phyloP scores from a whole-genome alignment of 2,329 filamentous ascomycete genomes.

The Xylaria hypoxylon region DNA sequence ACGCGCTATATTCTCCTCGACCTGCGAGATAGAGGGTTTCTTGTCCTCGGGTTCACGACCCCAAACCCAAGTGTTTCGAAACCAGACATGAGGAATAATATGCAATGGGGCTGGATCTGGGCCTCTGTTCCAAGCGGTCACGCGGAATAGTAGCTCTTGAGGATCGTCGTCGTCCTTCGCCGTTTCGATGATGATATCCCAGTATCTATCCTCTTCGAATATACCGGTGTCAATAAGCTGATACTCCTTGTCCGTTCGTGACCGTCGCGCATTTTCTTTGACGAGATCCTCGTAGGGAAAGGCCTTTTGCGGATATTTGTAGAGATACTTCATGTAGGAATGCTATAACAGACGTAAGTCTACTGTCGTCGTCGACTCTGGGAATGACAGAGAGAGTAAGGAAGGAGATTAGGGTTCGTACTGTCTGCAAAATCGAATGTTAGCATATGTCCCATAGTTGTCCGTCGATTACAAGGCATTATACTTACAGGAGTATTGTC shows the following conservation, averaged over 20 bases:
- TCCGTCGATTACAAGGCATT: conserved; percentile 1
- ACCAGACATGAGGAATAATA: conserved; percentile 95
- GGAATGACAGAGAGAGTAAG: background rate
- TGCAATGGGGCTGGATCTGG: conserved; percentile 91
- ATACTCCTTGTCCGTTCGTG: conserved; percentile 85
- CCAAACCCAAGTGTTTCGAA: conserved; percentile 98
- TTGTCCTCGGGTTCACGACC: conserved; percentile 79
- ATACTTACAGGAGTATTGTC: conserved; percentile 83
- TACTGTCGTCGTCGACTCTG: background rate
- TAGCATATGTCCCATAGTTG: conserved; percentile 19
- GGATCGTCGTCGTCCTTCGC: conserved; percentile 94
- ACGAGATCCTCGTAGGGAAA: conserved; percentile 94
- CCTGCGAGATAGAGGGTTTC: conserved; percentile 81
- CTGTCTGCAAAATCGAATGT: conserved; percentile 40
- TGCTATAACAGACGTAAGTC: conserved; percentile 67
- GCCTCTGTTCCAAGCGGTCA: conserved; percentile 96
- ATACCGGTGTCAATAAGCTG: conserved; percentile 89
- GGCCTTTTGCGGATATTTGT: conserved; percentile 92
- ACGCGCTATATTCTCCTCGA: conserved; percentile 75
- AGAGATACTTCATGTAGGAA: conserved; percentile 98
- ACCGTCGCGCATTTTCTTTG: conserved; percentile 82
- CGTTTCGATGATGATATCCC: conserved; percentile 97
- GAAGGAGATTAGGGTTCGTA: conserved; percentile 25
- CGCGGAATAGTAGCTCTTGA: conserved; percentile 91
- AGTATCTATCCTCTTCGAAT: conserved; percentile 91